Evolutionary conservation across 2,329 filamentous ascomycete genomes (phyloP), one percentile per base, ranked within the genome.

Genomic region (Thielaviopsis musarum): DNA sequence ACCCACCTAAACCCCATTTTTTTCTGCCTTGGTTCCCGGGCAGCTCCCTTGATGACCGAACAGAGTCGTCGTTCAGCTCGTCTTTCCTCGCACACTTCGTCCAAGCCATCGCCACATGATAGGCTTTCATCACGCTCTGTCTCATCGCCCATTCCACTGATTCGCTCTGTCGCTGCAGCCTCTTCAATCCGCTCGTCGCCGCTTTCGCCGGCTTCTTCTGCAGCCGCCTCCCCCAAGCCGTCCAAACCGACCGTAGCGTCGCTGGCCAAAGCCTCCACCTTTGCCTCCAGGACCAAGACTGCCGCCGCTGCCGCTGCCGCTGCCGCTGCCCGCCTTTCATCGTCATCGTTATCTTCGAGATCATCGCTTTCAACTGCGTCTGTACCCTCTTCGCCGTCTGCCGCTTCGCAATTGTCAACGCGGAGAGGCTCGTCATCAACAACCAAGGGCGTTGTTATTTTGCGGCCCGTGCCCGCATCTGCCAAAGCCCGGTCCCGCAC

Each of bases 1-100:
- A 28, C 26, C n/a, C 45, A 41, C 55, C 38, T 55, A 21, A 54
- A 38, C 51, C 21, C 52, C 28, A 45, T 53, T 56, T 55, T 45
- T 56, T 52, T 57, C 59, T 61, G 59, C 59, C 59, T 61, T 58
- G 59, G 56, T 61, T 61, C 52, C 59, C 45, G 59, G 59, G 59
- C 59, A 61, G 48, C 54, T 52, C 56, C 45, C 41, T 55, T 52
- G 56, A 61, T 61, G 59, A 61, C 56, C 51, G 56, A 61, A 54
- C 59, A 61, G 51, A 41, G 45, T 54, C 56, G 41, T 41, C 56
- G 45, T 52, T 52, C 52, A 52, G 17, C 28, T 56, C 52, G 56
- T 52, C 59, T 57, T 56, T 56, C 54, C n/a, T 56, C 54, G 22
- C 54, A 57, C n/a, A 41, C 56, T 17, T 57, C 56, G 21, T 26